These are phyloP conservation scores for Halophytophthora batemanensis DNA, from an alignment of 352 stramenopile species.

Conservation along the genomic window DNA sequence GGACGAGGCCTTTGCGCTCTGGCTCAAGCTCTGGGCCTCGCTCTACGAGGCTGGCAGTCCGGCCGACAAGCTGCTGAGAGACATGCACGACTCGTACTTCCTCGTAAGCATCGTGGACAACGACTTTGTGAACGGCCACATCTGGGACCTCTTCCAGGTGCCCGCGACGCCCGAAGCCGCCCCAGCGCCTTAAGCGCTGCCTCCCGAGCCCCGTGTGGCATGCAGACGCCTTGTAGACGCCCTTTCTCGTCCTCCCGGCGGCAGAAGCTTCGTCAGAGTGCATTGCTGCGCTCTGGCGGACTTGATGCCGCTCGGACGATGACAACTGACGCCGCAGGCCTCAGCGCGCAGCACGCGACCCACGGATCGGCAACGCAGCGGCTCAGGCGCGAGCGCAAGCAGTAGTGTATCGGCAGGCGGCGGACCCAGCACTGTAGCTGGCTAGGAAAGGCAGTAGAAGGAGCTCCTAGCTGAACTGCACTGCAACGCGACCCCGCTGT, in stretches of 20 bases:
- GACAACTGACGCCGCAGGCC: constrained; percentile 4
- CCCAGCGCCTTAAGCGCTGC: constrained; percentile 13
- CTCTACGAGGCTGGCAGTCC: constrained; percentile 92
- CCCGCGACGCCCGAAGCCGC: constrained; percentile 15
- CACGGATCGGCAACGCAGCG: neutral
- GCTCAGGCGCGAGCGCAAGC: no score
- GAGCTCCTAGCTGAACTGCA: no score
- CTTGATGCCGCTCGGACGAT: constrained; percentile 40
- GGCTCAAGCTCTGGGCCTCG: constrained; percentile 94
- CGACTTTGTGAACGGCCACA: constrained; percentile 91
- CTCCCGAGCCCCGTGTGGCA: constrained; percentile 1
- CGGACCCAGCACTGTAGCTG: no score
- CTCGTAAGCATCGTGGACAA: constrained; percentile 99
- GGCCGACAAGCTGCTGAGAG: constrained; percentile 91
- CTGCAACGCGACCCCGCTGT: neutral
- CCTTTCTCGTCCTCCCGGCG: constrained; percentile 36
- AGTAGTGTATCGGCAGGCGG: no score
- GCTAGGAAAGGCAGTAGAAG: no score
- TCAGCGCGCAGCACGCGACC: constrained; percentile 13
- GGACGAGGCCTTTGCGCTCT: constrained; percentile 97
- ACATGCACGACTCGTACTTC: constrained; percentile 97
- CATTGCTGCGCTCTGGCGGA: constrained; percentile 4
- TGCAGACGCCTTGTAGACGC: constrained; percentile 9
- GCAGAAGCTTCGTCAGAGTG: constrained; percentile 28
- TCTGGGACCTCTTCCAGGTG: constrained; percentile 75